These are phyloP conservation scores for Monocercomonoides exilis DNA, from an alignment of 78 protist species.

Conservation along the genomic window DNA sequence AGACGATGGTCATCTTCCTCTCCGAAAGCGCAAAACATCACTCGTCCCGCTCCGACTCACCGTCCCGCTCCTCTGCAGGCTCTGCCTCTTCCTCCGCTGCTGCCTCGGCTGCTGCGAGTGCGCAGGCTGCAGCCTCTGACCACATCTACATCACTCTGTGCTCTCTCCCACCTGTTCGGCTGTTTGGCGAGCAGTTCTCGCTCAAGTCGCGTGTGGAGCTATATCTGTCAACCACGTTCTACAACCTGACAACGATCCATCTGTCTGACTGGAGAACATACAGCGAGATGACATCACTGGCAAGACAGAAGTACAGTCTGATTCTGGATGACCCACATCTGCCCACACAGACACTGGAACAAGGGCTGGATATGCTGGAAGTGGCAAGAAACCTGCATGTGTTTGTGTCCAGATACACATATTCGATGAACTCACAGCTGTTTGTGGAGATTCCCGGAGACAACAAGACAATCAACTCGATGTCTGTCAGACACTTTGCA, in stretches of 20 bases:
- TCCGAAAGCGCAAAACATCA: neutral
- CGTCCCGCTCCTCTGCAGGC: constrained; percentile 24
- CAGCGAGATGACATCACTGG: constrained; percentile 78
- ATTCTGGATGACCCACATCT: constrained; percentile 56
- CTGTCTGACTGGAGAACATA: constrained; percentile 84
- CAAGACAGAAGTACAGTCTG: constrained; percentile 66
- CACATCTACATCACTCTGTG: neutral
- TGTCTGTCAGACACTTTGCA: constrained; percentile 80
- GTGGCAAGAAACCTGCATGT: constrained; percentile 86
- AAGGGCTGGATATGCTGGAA: constrained; percentile 85
- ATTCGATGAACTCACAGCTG: constrained; percentile 81
- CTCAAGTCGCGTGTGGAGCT: constrained; percentile 27
- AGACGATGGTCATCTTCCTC: constrained; percentile 4
- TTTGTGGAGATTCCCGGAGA: constrained; percentile 61
- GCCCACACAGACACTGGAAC: constrained; percentile 74
- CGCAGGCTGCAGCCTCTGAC: neutral
- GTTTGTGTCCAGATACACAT: constrained; percentile 78
- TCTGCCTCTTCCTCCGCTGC: constrained; percentile 30
- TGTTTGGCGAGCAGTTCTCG: neutral
- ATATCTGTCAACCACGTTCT: constrained; percentile 75
- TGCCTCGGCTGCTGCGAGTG: neutral
- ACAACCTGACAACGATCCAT: constrained; percentile 76
- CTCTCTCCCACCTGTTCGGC: neutral
- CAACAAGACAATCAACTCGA: constrained; percentile 65
- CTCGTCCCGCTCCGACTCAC: neutral